These are phyloP conservation scores for Malassezia arunalokei DNA, from an alignment of 1,284 basidiomycete genomes.

Conservation along the genomic window DNA sequence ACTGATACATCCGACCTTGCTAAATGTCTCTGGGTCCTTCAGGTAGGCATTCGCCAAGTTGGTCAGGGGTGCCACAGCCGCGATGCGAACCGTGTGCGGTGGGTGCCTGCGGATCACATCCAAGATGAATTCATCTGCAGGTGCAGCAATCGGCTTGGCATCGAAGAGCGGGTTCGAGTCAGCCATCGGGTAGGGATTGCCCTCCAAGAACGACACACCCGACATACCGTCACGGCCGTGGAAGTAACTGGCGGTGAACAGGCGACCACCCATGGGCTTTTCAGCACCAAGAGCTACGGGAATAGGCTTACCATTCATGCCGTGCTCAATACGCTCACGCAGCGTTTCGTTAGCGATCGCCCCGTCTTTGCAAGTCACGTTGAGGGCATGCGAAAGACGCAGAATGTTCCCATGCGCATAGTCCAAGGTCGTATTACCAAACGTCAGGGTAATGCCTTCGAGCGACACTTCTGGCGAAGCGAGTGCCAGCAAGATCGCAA, in stretches of 20 bases:
- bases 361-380: slow-evolving; percentile 48
- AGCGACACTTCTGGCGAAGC: slow-evolving; percentile 31
- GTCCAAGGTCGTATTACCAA: slow-evolving; percentile 48
- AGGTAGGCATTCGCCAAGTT: slow-evolving; percentile 64
- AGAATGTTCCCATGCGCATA: slow-evolving; percentile 52
- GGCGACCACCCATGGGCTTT: slow-evolving; percentile 61
- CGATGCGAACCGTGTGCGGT: slow-evolving; percentile 61
- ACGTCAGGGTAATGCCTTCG: slow-evolving; percentile 58
- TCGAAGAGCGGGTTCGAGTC: slow-evolving; percentile 18
- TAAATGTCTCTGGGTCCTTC: slow-evolving; percentile 53
- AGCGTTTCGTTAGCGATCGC: slow-evolving; percentile 60
- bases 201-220: slow-evolving; percentile 25
- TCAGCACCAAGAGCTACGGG: slow-evolving; percentile 23
- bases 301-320: slow-evolving; percentile 17
- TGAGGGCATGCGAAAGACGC: slow-evolving; percentile 53
- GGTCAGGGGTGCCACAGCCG: slow-evolving; percentile 77
- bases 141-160: slow-evolving; percentile 50
- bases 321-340: slow-evolving; percentile 43
- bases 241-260: slow-evolving; percentile 70
- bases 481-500: slow-evolving; percentile 54
- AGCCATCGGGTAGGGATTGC: slow-evolving; percentile 28
- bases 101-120: slow-evolving; percentile 57
- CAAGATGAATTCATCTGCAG: slow-evolving; percentile 56
- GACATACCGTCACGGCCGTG: slow-evolving; percentile 42
- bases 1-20: slow-evolving; percentile 58